Conservation (phyloP, 345 rosid genomes). For the Salix viminalis region DNA sequence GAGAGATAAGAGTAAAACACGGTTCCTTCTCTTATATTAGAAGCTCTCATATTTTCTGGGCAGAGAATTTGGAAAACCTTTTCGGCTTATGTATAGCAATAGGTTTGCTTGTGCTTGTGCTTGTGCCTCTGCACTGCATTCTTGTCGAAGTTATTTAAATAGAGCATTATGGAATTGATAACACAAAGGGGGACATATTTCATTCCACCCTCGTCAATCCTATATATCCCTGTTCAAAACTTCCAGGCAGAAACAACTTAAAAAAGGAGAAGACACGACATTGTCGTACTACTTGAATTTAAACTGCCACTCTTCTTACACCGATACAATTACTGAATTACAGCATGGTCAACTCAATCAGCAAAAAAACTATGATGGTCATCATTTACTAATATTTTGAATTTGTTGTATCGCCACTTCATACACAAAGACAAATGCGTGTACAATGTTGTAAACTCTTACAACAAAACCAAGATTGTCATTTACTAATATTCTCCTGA, state of each 20-base stretch:
- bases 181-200: not conserved
- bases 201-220: not conserved
- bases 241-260: not conserved
- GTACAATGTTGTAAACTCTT: not conserved
- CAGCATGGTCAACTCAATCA: not conserved
- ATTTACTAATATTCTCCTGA: not conserved
- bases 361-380: not conserved
- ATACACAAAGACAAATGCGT: not conserved
- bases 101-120: not conserved
- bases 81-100: not conserved
- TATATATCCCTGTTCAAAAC: not conserved
- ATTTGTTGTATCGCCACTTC: not conserved
- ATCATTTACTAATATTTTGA: not conserved
- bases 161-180: not conserved
- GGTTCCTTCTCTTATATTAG: not conserved
- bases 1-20: not conserved
- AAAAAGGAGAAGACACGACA: not conserved
- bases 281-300: not conserved
- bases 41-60: not conserved
- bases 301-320: not conserved
- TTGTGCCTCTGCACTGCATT: not conserved
- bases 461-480: not conserved
- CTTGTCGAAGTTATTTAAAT: not conserved
- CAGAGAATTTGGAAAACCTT: not conserved
- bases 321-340: not conserved